phyloP scores from a whole-genome alignment of 371 early-diverging fungal species.

The Mycotypha africana region DNA sequence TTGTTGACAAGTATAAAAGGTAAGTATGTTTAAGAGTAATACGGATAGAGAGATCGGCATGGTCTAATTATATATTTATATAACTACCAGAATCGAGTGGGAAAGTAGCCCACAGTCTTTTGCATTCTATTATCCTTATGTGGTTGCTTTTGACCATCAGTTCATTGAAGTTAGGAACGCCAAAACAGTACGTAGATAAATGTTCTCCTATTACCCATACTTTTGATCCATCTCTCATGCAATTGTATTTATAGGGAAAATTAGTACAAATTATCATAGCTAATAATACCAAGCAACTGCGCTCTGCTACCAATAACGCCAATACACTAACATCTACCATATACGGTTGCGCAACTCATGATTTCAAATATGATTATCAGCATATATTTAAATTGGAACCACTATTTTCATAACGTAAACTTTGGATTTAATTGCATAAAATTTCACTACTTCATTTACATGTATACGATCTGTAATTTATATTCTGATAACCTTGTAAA shows the following conservation, averaged over 20 bases:
- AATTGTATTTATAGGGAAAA: conserved; percentile 16
- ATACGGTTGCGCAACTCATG: conserved; percentile 26
- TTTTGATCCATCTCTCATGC: background rate
- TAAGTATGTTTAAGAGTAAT: conserved; percentile 4
- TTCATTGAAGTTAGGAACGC: conserved; percentile 88
- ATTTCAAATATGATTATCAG: conserved; percentile 22
- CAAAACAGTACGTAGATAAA: conserved; percentile 49
- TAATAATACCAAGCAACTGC: conserved; percentile 18
- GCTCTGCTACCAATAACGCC: conserved; percentile 8
- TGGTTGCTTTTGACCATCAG: conserved; percentile 82
- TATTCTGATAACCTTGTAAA: too few species aligned
- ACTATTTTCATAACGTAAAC: background rate
- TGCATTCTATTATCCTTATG: conserved; percentile 69
- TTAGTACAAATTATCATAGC: conserved; percentile 29
- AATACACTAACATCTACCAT: conserved; percentile 18
- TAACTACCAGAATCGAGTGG: conserved; percentile 39
- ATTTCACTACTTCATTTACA: too few species aligned
- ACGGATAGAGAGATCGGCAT: too few species aligned
- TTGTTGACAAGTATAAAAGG: conserved; percentile 2
- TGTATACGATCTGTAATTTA: too few species aligned
- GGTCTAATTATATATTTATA: background rate
- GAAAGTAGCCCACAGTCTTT: conserved; percentile 46
- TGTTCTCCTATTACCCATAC: conserved; percentile 39
- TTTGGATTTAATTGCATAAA: too few species aligned
- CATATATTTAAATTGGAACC: conserved; percentile 21